A percentile compares a stretch with the other conserved stretches of the same genome.
phyloP scores from a whole-genome alignment of 805 yeast species.

The Candida nanaspora region DNA sequence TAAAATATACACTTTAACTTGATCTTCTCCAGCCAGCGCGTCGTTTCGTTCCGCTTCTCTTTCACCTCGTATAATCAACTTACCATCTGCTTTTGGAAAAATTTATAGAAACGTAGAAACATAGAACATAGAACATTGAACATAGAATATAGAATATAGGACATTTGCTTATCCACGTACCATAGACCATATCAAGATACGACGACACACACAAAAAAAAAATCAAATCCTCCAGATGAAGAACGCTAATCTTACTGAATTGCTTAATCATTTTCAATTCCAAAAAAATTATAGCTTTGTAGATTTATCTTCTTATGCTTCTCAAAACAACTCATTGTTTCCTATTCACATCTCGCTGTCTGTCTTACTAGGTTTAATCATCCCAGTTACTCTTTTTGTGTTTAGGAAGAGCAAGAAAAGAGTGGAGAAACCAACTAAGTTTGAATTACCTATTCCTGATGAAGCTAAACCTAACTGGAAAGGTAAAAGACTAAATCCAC shows the following conservation, averaged over 20 bases:
- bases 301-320: background rate
- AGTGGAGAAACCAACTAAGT: slow-evolving; percentile 32
- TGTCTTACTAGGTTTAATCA: slow-evolving; percentile 14
- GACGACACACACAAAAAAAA: too few species aligned
- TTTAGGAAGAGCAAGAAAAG: slow-evolving; percentile 18
- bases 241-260: background rate
- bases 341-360: slow-evolving; percentile 25
- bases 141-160: too few species aligned
- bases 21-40: too few species aligned
- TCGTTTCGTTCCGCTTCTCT: too few species aligned
- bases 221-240: background rate
- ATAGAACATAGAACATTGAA: too few species aligned
- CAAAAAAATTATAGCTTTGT: background rate
- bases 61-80: too few species aligned
- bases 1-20: too few species aligned
- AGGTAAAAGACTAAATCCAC: slow-evolving; percentile 68
- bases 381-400: slow-evolving; percentile 13
- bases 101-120: too few species aligned
- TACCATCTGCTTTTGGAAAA: too few species aligned
- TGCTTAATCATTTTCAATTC: background rate
- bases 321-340: slow-evolving; percentile 6
- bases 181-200: too few species aligned
- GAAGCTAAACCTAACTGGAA: slow-evolving; percentile 90
- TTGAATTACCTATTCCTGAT: slow-evolving; percentile 56
- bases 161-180: too few species aligned